Conservation (phyloP, 2,329 filamentous ascomycete species). For the Dendryphion nanum region DNA sequence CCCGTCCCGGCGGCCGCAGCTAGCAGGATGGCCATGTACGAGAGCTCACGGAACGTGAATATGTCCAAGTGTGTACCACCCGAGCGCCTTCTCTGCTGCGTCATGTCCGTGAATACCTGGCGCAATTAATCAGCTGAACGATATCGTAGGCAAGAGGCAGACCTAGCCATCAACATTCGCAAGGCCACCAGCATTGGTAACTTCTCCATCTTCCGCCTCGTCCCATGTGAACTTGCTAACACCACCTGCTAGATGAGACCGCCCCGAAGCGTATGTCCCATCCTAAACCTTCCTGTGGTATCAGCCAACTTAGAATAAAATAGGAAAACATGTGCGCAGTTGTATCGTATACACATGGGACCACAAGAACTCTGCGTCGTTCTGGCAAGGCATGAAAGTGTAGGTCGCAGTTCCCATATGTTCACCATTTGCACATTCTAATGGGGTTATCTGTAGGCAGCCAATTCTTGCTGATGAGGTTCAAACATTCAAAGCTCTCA, state of each 20-base stretch:
- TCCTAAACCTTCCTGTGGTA: not conserved
- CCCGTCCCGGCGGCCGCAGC: too few species aligned
- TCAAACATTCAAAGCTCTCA: conserved; percentile 97
- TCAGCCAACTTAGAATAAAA: conserved; percentile 26
- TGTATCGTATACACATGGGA: conserved; percentile 99
- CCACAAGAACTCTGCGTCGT: conserved; percentile 90
- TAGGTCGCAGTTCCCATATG: too few species aligned
- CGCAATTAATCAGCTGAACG: too few species aligned
- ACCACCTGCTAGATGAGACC: conserved; percentile 54
- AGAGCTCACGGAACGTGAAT: conserved; percentile 55
- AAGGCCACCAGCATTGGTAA: conserved; percentile 64
- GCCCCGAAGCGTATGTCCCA: conserved; percentile 61
- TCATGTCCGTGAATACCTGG: too few species aligned
- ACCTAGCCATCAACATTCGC: conserved; percentile 65
- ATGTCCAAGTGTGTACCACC: conserved; percentile 56
- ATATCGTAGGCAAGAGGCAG: conserved; percentile 55
- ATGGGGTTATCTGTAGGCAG: conserved; percentile 57
- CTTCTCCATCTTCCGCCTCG: conserved; percentile 10
- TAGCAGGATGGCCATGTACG: conserved; percentile 39
- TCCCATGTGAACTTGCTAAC: conserved; percentile 15
- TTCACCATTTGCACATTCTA: too few species aligned
- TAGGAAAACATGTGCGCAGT: conserved; percentile 90
- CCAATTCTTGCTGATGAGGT: conserved; percentile 98
- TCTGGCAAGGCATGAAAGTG: conserved; percentile 99
- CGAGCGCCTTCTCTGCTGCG: too few species aligned